Base-by-base conservation (phyloP, 2,329 filamentous ascomycete species). In the Alternaria conjuncta region DNA sequence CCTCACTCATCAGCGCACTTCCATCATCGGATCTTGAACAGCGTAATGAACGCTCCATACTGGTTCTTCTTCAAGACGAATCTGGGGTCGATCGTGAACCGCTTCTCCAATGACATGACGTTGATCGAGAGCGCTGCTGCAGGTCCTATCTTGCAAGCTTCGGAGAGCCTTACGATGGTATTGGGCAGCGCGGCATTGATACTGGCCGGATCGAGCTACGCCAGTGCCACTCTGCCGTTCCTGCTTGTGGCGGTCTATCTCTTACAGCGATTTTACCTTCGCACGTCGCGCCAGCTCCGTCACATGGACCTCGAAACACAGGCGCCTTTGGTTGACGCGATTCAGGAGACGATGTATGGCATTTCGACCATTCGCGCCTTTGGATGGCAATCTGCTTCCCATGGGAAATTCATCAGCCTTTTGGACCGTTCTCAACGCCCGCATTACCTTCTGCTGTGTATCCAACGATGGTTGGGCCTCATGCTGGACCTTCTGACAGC, bases 221-320 rank as follows among this genome's bases (percentile, higher is more conserved):
- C 20, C 43, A 21, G 18, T 45, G 18, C 18, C 20, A 45, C 43
- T 21, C 18, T 45, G 5, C 43, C 43, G n/a, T 20, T 45, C 18
- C 20, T 45, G 11, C 43, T 45, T 45, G 3, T 21, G 36, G n/a
- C 9, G 11, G 18, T 45, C 3, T 83, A 79, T 60, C 47, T 75
- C 43, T 71, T 84, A 6, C 79, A 82, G 57, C 74, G 65, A 26
- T 76, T 80, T 66, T 85, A 85, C 61, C 75, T 84, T 6, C 77
- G 78, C 5, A 83, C 82, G 11, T 81, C 81, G 8, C 73, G 83
- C 2, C 82, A 83, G 63, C 55, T 85, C 4, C 79, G 86, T 53
- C 75, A 85, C 12, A 71, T 87, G 4, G 85, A 87, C 65, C 79
- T 86, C 0, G 85, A 86, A 67, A 72, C 79, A 21, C 82, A 83